Percentiles rank a stretch among this genome's conserved stretches.
phyloP scores from a whole-genome alignment of 352 stramenopile species.

The Globisporangium polare region DNA sequence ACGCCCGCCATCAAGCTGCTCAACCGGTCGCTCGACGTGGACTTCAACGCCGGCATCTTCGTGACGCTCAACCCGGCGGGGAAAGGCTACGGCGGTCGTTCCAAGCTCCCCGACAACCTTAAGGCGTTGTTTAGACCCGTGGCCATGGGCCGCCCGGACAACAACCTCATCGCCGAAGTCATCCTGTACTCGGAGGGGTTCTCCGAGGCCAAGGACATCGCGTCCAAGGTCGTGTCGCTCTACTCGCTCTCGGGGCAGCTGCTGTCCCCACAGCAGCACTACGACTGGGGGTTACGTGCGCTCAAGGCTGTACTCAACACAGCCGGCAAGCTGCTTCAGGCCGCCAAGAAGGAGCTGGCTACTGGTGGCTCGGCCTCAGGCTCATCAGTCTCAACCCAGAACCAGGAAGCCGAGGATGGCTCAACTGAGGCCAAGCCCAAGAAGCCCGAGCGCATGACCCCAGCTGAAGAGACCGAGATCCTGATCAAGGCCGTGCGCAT shows the following conservation, averaged over 20 bases:
- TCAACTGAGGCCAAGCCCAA: slow-evolving; percentile 4
- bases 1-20: slow-evolving; percentile 74
- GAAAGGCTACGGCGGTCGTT: slow-evolving; percentile 92
- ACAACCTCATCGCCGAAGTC: slow-evolving; percentile 93
- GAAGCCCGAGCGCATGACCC: slow-evolving; percentile 35
- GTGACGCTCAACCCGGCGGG: slow-evolving; percentile 94
- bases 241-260: slow-evolving; percentile 87
- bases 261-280: slow-evolving; percentile 89
- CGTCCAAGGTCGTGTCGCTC: slow-evolving; percentile 90
- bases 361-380: slow-evolving; percentile 1
- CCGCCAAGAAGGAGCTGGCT: slow-evolving; percentile 65
- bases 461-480: slow-evolving; percentile 85
- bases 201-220: slow-evolving; percentile 84
- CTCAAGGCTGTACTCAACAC: slow-evolving; percentile 95
- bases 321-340: slow-evolving; percentile 88
- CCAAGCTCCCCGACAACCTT: slow-evolving; percentile 92
- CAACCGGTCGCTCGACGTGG: slow-evolving; percentile 80
- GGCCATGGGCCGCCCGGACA: slow-evolving; percentile 91
- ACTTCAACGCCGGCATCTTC: slow-evolving; percentile 94
- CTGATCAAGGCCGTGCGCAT: slow-evolving; percentile 95
- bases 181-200: slow-evolving; percentile 93
- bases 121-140: slow-evolving; percentile 94
- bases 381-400: slow-evolving; percentile 1
- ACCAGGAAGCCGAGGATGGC: slow-evolving; percentile 14
- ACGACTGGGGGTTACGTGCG: slow-evolving; percentile 92